These are phyloP conservation scores for Cinchona pubescens DNA, from an alignment of 257 asterid species.

Conservation along the genomic window DNA sequence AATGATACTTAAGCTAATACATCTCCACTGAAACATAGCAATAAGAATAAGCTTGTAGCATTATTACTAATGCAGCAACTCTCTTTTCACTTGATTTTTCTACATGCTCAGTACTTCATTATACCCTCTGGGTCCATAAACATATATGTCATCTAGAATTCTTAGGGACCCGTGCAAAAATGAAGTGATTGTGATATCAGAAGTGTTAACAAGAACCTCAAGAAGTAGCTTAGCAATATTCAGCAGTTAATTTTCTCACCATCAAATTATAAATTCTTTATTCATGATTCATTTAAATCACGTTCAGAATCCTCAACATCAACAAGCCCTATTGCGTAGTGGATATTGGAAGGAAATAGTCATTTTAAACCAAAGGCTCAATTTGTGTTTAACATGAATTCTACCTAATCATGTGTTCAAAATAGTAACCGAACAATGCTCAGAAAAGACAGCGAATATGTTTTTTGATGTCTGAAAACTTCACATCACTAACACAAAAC, in stretches of 20 bases:
- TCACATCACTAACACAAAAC: conserved; percentile 3
- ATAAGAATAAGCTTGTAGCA: neutral
- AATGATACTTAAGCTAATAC: neutral
- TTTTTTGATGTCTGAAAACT: neutral
- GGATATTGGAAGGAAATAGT: neutral
- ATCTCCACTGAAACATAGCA: neutral
- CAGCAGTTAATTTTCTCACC: too few species aligned
- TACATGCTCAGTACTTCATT: neutral
- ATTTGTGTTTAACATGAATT: neutral
- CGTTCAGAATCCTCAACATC: neutral
- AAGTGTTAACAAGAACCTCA: conserved; percentile 5
- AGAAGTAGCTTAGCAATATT: neutral
- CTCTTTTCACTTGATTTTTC: neutral
- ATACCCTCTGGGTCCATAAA: neutral
- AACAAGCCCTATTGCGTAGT: neutral
- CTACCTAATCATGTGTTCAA: neutral
- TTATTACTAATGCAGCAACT: neutral
- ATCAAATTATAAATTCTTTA: neutral
- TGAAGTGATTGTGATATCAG: neutral
- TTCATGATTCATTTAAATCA: conserved; percentile 1
- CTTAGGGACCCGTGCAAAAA: neutral
- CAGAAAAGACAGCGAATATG: neutral
- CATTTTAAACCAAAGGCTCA: neutral
- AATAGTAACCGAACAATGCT: neutral
- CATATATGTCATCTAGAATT: neutral